Base-by-base conservation (phyloP, 2,329 filamentous ascomycete genomes). In the Mycocentrospora acerina region DNA sequence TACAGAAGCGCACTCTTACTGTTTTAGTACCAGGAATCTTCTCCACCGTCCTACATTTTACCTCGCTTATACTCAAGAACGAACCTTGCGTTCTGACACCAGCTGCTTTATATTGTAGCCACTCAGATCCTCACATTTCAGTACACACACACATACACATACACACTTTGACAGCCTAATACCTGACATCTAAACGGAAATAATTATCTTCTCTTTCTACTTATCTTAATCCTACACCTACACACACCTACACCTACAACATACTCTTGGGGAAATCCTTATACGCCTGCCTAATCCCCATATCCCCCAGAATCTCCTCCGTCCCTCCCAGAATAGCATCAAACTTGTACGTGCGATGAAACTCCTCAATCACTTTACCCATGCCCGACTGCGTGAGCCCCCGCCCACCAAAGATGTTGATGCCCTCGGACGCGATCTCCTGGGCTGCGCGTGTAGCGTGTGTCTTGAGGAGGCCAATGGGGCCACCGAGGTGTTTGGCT, bases 391-490 rank as follows among this genome's bases (percentile, higher is more conserved):
- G 84, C 1, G 89, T 94, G 7, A 94, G 68, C 3, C 82, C 88
- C 37, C 88, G 78, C 6, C 89, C 89, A 31, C 89, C 89, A 68
- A 90, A 94, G 60, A 94, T 90, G 62, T 93, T 89, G 4, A 88
- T 83, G 2, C 87, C 80, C 59, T 90, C 85, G 64, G 93, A 88
- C 44, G 89, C 88, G 53, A 91, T 82, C 59, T 93, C 88, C 63
- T 91, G 86, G 1, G 88, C 86, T 27, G 82, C 81, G 22, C 87
- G 79, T 4, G 89, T 94, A 31, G 77, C 73, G 67, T 82, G 86
- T 67, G 85, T 86, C 72, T 95, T 95, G 42, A 94, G 78, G 15
- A 94, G 75, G 7, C 83, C 88, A 48, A 94, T 90, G 18, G 88
- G 88, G 0, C 89, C 89, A 36, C 85, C 86, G 2, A 94, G 78